Evolutionary conservation across 2,329 filamentous ascomycete species (phyloP), one percentile per base, ranked within the genome.

Genomic region (Hypoxylon sp.): DNA sequence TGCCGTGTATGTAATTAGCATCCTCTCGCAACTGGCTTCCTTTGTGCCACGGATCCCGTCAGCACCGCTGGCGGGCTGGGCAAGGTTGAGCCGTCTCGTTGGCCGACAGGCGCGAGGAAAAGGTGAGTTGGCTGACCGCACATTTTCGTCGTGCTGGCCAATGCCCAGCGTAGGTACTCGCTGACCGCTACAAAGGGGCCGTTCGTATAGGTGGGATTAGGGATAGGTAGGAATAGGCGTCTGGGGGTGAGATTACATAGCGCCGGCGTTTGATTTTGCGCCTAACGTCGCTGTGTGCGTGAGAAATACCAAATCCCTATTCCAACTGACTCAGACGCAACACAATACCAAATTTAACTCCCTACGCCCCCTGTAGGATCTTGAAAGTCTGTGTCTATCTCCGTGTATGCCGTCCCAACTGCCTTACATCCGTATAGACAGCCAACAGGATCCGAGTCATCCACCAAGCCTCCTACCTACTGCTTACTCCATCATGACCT

Each of bases 271-370:
- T 67, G 67, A 59, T 66, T 59, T 58, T 67, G 47, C 63, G 49
- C 66, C 65, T 63, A 63, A 61, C 47, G 46, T 41, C 40, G 56
- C n/a, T 52, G 46, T 29, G 48, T 60, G 56, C 48, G 60, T 63
- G 52, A 62, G 59, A 62, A 62, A 62, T 55, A 48, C 56, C 55
- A 58, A 55, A 59, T 49, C 45, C 53, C 60, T 42, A 20, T 51
- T 48, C 24, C 24, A 33, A 66, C 55, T 69, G 67, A 69, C 59
- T 70, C 67, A 70, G 67, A 70, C 65, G 60, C 56, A 58, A 67
- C 65, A 52, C 65, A 55, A 65, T 40, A n/a, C 48, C 45, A 48
- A 26, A 49, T 57, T 54, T 55, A 41, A 56, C 52, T 23, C 11
- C 10, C 18, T 15, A 40, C 57, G 62, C 64, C 60, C 55, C 63